These are phyloP conservation scores for Hyaloscypha bicolor DNA, from an alignment of 495 filamentous ascomycete species.

Conservation along the genomic window DNA sequence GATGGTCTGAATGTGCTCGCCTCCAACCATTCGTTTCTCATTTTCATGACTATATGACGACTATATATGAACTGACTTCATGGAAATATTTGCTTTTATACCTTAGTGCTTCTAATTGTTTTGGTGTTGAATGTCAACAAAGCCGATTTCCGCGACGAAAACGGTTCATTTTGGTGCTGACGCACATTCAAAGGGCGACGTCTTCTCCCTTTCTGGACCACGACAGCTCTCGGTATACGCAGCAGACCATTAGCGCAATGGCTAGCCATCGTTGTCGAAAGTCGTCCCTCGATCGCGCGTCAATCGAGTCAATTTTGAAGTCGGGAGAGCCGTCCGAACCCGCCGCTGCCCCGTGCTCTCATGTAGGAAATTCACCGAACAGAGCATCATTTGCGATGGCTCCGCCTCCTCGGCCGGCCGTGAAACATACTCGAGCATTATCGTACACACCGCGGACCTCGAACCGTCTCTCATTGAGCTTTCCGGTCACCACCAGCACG, in stretches of 20 bases:
- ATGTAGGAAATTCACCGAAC: slow-evolving; percentile 28
- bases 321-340: slow-evolving; percentile 27
- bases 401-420: slow-evolving; percentile 32
- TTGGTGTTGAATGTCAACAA: slow-evolving; percentile 31
- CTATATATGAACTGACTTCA: slow-evolving; percentile 19
- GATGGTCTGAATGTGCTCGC: slow-evolving; percentile 8
- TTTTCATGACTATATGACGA: slow-evolving; percentile 28
- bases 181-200: slow-evolving; percentile 18
- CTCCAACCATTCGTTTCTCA: not conserved
- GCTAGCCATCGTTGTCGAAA: slow-evolving; percentile 27
- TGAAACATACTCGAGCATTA: slow-evolving; percentile 54
- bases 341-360: slow-evolving; percentile 27
- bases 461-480: slow-evolving; percentile 79
- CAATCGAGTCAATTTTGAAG: slow-evolving; percentile 39
- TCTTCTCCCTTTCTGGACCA: slow-evolving; percentile 20
- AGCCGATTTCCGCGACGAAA: slow-evolving; percentile 2
- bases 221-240: slow-evolving; percentile 16
- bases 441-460: slow-evolving; percentile 61
- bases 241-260: slow-evolving; percentile 32
- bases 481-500: slow-evolving; percentile 61
- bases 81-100: slow-evolving; percentile 21
- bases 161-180: slow-evolving; percentile 22
- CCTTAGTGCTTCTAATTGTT: slow-evolving; percentile 22
- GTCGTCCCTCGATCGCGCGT: slow-evolving; percentile 32
- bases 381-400: slow-evolving; percentile 30